Evolutionary conservation across 2,329 filamentous ascomycete genomes (phyloP).

Genomic region (Neonectria neomacrospora): DNA sequence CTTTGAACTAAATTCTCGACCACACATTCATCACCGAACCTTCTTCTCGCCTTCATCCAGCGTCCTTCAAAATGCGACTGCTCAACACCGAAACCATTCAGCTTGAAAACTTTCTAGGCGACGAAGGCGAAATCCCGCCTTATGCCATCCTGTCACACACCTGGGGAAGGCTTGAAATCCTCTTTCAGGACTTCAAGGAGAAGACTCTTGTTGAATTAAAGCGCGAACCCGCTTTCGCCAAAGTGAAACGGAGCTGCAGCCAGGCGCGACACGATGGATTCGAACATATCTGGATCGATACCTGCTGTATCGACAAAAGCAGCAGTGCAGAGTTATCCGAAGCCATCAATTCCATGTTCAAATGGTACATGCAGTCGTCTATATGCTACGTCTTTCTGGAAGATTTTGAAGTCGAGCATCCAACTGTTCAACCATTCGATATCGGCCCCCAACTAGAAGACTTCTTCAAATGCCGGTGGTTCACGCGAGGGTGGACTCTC

Average conservation of each 20-base stretch:
- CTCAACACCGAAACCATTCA: constrained; percentile 39
- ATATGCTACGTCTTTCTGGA: constrained; percentile 43
- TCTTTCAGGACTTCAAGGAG: constrained; percentile 42
- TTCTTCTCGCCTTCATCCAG: background rate
- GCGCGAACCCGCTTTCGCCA: constrained; percentile 27
- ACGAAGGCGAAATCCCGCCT: constrained; percentile 27
- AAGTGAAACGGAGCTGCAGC: constrained; percentile 32
- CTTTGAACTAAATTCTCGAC: too few species aligned
- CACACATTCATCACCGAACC: background rate
- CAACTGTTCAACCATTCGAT: background rate
- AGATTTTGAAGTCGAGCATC: constrained; percentile 29
- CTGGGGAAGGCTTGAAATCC: constrained; percentile 47
- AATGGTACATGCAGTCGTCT: constrained; percentile 41
- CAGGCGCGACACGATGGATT: constrained; percentile 29
- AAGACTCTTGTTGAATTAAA: background rate
- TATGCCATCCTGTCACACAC: constrained; percentile 53
- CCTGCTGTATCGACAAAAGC: constrained; percentile 45
- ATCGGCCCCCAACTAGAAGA: constrained; percentile 7
- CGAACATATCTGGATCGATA: constrained; percentile 44
- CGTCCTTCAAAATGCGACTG: constrained; percentile 40
- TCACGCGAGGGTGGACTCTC: constrained; percentile 42
- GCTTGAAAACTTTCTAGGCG: constrained; percentile 39
- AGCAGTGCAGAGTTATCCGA: constrained; percentile 44
- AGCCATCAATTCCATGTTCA: constrained; percentile 46
- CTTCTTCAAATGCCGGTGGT: constrained; percentile 39